Conservation (phyloP, 2,329 filamentous ascomycete genomes). For the Nemania bipapillata region DNA sequence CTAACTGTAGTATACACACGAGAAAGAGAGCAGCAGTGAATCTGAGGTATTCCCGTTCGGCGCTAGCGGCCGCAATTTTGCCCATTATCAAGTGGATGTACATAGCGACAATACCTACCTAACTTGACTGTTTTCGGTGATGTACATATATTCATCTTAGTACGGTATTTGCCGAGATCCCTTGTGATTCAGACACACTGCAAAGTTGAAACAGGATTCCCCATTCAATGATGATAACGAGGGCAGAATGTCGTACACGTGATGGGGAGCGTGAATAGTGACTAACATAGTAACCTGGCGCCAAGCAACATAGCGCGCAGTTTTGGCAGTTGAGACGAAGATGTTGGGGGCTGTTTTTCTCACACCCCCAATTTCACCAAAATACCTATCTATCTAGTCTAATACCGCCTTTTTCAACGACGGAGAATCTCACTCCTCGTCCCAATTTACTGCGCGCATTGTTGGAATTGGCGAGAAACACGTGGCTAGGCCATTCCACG, state of each 20-base stretch:
- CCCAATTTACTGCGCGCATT: conserved; percentile 6
- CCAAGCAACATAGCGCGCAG: conserved; percentile 17
- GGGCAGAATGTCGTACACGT: conserved; percentile 26
- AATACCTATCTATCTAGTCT: no score
- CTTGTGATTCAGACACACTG: conserved; percentile 5
- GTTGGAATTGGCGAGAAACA: conserved; percentile 1
- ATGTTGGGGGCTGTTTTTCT: background rate
- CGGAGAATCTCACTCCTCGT: conserved; percentile 5
- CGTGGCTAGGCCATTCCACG: conserved; percentile 13
- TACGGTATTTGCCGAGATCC: conserved; percentile 22
- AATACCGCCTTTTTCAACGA: background rate
- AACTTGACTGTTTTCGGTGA: background rate
- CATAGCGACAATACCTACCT: background rate
- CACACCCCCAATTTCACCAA: background rate
- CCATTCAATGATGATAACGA: conserved; percentile 23
- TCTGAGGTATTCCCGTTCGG: conserved; percentile 2
- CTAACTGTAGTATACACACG: background rate
- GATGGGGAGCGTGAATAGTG: conserved; percentile 14
- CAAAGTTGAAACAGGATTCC: conserved; percentile 25
- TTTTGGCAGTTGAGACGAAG: background rate
- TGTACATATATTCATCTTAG: background rate
- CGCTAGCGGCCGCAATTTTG: conserved; percentile 7
- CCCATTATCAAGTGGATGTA: conserved; percentile 7
- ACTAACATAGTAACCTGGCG: background rate
- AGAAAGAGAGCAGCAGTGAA: background rate